Evolutionary conservation across 1,284 basidiomycete species (phyloP).

Genomic region (Ceratobasidium sp.): DNA sequence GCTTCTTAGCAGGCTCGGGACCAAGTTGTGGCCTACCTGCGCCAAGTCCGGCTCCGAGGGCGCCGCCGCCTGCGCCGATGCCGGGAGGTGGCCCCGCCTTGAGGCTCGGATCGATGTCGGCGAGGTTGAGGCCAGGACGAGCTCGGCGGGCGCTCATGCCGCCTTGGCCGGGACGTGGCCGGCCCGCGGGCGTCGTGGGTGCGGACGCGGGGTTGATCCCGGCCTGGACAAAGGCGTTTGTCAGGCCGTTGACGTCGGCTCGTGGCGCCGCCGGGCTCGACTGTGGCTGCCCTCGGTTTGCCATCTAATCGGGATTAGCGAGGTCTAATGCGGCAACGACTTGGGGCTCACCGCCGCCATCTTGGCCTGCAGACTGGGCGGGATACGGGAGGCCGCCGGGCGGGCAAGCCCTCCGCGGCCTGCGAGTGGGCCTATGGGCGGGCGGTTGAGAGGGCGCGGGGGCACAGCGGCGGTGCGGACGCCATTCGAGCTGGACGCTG

Average conservation of each 20-base stretch:
- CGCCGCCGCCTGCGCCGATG: conserved; percentile 58
- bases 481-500: conserved; percentile 23
- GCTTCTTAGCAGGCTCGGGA: conserved; percentile 58
- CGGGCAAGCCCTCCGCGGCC: conserved; percentile 8
- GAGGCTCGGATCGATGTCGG: conserved; percentile 55
- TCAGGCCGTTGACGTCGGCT: conserved; percentile 56
- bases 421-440: neutral
- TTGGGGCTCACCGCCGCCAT: conserved; percentile 78
- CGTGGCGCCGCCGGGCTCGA: conserved; percentile 50
- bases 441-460: neutral
- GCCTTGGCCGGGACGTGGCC: conserved; percentile 47
- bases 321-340: conserved; percentile 11
- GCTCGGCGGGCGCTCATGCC: conserved; percentile 63
- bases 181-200: conserved; percentile 48
- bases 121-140: conserved; percentile 68
- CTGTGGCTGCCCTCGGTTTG: conserved; percentile 60
- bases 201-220: conserved; percentile 52
- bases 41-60: conserved; percentile 73
- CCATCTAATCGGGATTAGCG: conserved; percentile 59
- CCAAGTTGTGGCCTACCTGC: conserved; percentile 66
- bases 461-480: neutral
- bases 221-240: conserved; percentile 58
- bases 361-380: conserved; percentile 90
- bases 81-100: conserved; percentile 34
- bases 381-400: conserved; percentile 70